Evolutionary conservation across 2,329 filamentous ascomycete genomes (phyloP).

Genomic region (Pleomassaria siparia): DNA sequence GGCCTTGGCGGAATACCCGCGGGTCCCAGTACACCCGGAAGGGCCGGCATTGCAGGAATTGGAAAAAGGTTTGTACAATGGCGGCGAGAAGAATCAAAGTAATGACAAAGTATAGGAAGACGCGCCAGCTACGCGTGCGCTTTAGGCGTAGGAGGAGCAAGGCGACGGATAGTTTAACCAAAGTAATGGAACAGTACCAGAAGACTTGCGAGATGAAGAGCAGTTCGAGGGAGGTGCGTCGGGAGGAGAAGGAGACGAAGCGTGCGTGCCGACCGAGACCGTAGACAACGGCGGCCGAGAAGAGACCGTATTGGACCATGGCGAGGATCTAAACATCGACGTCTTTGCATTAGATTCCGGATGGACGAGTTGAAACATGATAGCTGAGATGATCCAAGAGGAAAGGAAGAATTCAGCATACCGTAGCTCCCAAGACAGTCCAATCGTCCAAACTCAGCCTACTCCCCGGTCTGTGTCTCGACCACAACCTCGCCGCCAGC

Average conservation of each 20-base stretch:
- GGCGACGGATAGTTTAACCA: conserved; percentile 28
- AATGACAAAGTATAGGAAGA: conserved; percentile 23
- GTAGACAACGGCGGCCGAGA: conserved; percentile 17
- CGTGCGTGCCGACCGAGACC: conserved; percentile 25
- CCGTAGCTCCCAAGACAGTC: conserved; percentile 21
- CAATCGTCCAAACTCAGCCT: conserved; percentile 24
- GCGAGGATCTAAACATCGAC: conserved; percentile 21
- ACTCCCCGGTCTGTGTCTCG: conserved; percentile 11
- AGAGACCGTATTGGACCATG: conserved; percentile 19
- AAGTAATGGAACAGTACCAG: conserved; percentile 30
- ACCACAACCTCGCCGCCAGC: conserved; percentile 24
- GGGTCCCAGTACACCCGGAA: conserved; percentile 31
- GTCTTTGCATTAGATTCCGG: neutral
- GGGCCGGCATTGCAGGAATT: conserved; percentile 29
- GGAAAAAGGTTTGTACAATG: conserved; percentile 22
- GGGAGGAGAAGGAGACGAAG: conserved; percentile 20
- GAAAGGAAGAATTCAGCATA: conserved; percentile 8
- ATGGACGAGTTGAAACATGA: neutral
- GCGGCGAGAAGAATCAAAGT: conserved; percentile 17
- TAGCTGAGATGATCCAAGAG: neutral
- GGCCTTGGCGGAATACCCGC: conserved; percentile 7
- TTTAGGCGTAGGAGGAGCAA: conserved; percentile 26
- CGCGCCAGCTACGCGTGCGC: conserved; percentile 17
- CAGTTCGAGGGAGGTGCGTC: conserved; percentile 18
- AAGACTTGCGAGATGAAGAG: conserved; percentile 28